phyloP scores from a whole-genome alignment of 2,329 filamentous ascomycete genomes.

The Pezicula neosporulosa region DNA sequence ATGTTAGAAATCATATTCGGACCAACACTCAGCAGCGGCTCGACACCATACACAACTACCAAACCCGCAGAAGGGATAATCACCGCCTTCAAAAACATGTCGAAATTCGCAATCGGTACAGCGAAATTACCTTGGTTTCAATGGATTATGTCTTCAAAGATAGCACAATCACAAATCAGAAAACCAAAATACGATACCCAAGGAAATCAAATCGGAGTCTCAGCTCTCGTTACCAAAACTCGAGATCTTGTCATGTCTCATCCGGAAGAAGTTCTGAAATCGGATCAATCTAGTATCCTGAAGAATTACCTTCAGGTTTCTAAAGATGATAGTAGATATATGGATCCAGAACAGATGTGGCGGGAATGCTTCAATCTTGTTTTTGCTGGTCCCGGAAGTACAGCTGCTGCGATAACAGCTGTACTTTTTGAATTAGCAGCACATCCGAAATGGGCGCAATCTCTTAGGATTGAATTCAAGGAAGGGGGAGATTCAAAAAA shows the following conservation, averaged over 20 bases:
- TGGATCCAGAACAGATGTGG: slow-evolving; percentile 1
- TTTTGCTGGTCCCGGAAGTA: slow-evolving; percentile 3
- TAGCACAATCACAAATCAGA: neutral
- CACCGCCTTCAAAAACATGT: neutral
- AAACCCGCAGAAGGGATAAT: neutral
- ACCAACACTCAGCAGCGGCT: neutral
- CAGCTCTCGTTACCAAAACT: neutral
- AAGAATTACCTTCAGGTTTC: neutral
- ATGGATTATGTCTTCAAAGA: neutral
- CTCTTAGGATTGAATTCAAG: neutral
- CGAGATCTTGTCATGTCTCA: neutral
- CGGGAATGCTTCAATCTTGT: slow-evolving; percentile 3
- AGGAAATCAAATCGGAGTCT: neutral
- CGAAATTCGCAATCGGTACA: neutral
- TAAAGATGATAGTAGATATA: neutral
- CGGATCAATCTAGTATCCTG: slow-evolving; percentile 1
- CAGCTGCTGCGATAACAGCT: slow-evolving; percentile 2
- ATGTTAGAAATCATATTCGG: slow-evolving; percentile 4
- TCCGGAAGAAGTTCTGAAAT: neutral
- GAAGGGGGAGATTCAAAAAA: neutral
- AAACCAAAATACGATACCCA: slow-evolving; percentile 1
- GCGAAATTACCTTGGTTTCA: neutral
- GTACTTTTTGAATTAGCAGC: neutral
- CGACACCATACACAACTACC: neutral
- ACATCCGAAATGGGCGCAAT: neutral